Evolutionary conservation across 139 green algal species (phyloP).

Genomic region (Chara braunii): DNA sequence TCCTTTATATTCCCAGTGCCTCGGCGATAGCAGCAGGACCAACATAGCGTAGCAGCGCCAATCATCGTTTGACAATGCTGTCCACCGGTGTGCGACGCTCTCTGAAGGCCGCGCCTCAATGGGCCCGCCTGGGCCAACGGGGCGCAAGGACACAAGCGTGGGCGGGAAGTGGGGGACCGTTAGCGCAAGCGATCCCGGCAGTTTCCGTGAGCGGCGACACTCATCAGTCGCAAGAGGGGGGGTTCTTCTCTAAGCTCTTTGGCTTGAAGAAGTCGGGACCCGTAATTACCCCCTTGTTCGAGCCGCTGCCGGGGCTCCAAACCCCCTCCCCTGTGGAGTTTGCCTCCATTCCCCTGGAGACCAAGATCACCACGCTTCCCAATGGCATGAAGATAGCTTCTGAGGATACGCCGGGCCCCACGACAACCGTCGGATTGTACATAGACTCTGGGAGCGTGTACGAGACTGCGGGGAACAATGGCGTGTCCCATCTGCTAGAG

Average conservation of each 20-base stretch:
- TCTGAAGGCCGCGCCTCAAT: too few species aligned
- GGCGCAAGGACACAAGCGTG: too few species aligned
- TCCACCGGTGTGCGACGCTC: too few species aligned
- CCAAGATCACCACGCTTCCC: constrained; percentile 66
- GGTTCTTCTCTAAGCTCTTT: constrained; percentile 20
- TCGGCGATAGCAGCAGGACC: too few species aligned
- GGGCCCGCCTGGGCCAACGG: too few species aligned
- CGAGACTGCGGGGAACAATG: constrained; percentile 43
- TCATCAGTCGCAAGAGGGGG: too few species aligned
- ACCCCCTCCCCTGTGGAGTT: constrained; percentile 25
- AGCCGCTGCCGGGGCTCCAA: constrained; percentile 60
- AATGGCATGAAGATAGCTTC: constrained; percentile 81
- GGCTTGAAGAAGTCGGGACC: neutral
- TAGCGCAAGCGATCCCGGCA: too few species aligned
- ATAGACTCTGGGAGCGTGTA: constrained; percentile 65
- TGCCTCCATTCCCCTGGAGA: constrained; percentile 53
- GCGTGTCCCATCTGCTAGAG: constrained; percentile 80
- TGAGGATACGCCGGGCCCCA: constrained; percentile 75
- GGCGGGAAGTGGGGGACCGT: too few species aligned
- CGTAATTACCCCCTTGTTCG: constrained; percentile 56
- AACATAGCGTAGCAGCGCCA: too few species aligned
- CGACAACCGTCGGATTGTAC: constrained; percentile 80
- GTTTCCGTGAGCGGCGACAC: too few species aligned
- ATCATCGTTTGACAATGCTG: too few species aligned
- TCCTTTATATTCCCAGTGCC: too few species aligned